Evolutionary conservation across 2,329 filamentous ascomycete species (phyloP).

Genomic region (Claviceps cyperi): DNA sequence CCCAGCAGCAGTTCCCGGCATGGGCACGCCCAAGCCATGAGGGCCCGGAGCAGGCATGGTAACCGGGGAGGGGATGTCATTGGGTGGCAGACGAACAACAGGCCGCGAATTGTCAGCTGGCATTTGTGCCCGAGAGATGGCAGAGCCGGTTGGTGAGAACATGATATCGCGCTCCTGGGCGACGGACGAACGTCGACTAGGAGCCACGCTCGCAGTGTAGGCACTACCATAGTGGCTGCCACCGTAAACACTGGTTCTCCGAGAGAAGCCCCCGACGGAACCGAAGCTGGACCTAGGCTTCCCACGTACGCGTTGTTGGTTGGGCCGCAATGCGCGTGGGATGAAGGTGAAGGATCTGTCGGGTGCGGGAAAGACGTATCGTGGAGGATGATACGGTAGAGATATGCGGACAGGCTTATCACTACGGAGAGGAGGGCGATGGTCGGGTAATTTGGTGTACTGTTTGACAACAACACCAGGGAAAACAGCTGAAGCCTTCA

Average conservation of each 20-base stretch:
- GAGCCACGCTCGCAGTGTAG: slow-evolving; percentile 75
- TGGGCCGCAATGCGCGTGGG: slow-evolving; percentile 79
- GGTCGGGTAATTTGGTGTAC: slow-evolving; percentile 87
- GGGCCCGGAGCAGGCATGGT: slow-evolving; percentile 13
- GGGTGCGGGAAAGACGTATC: slow-evolving; percentile 80
- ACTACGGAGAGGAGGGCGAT: slow-evolving; percentile 80
- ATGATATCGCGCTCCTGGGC: slow-evolving; percentile 53
- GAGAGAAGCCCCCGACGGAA: slow-evolving; percentile 52
- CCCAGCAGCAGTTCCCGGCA: background rate
- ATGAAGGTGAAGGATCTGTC: slow-evolving; percentile 98
- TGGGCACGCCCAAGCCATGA: background rate
- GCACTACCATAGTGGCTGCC: slow-evolving; percentile 57
- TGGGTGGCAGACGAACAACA: slow-evolving; percentile 71
- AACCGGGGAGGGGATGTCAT: slow-evolving; percentile 27
- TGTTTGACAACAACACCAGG: slow-evolving; percentile 70
- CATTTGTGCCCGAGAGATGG: slow-evolving; percentile 53
- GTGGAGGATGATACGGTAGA: slow-evolving; percentile 61
- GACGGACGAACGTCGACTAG: slow-evolving; percentile 78
- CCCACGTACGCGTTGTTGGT: slow-evolving; percentile 62
- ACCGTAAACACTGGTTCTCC: slow-evolving; percentile 70
- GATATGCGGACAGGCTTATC: slow-evolving; percentile 96
- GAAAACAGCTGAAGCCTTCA: slow-evolving; percentile 58
- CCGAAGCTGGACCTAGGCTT: slow-evolving; percentile 59
- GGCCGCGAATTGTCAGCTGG: slow-evolving; percentile 50
- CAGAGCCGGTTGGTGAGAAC: slow-evolving; percentile 67